Percentiles rank a stretch among this genome's conserved stretches.
Conservation (phyloP, 2,329 filamentous ascomycete species). For the Blastomyces emzantsi region DNA sequence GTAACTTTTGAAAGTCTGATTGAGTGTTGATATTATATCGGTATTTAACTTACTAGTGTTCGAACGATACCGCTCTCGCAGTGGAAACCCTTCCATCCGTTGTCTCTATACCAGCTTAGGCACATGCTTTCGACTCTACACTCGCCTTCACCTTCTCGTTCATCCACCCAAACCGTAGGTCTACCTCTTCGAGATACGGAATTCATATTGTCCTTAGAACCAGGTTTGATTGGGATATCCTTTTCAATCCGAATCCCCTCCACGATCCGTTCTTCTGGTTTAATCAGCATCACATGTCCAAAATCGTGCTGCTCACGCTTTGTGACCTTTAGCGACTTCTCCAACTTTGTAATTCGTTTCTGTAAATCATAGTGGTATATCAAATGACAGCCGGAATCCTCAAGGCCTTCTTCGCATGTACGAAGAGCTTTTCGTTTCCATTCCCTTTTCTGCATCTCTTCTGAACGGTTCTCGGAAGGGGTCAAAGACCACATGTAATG, state of each 20-base stretch:
- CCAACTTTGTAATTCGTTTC: slow-evolving; percentile 85
- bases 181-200: slow-evolving; percentile 26
- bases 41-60: slow-evolving; percentile 50
- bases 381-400: slow-evolving; percentile 81
- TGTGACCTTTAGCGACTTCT: slow-evolving; percentile 71
- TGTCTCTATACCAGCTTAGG: slow-evolving; percentile 68
- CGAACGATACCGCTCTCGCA: slow-evolving; percentile 83
- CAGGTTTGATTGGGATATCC: slow-evolving; percentile 27
- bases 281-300: slow-evolving; percentile 67
- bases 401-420: slow-evolving; percentile 79
- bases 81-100: slow-evolving; percentile 93
- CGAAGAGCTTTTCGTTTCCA: slow-evolving; percentile 69
- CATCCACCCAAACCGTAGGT: slow-evolving; percentile 81
- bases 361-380: slow-evolving; percentile 93
- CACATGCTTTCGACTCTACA: slow-evolving; percentile 94
- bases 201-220: slow-evolving; percentile 11
- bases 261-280: slow-evolving; percentile 65
- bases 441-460: slow-evolving; percentile 62
- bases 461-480: slow-evolving; percentile 38
- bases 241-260: slow-evolving; percentile 69
- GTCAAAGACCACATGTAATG: slow-evolving; percentile 73
- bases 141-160: slow-evolving; percentile 56
- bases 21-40: too few species aligned
- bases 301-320: slow-evolving; percentile 90
- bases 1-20: neutral